phyloP scores from a whole-genome alignment of 1,139 yeast genomes.

The Geotrichum klebahnii region DNA sequence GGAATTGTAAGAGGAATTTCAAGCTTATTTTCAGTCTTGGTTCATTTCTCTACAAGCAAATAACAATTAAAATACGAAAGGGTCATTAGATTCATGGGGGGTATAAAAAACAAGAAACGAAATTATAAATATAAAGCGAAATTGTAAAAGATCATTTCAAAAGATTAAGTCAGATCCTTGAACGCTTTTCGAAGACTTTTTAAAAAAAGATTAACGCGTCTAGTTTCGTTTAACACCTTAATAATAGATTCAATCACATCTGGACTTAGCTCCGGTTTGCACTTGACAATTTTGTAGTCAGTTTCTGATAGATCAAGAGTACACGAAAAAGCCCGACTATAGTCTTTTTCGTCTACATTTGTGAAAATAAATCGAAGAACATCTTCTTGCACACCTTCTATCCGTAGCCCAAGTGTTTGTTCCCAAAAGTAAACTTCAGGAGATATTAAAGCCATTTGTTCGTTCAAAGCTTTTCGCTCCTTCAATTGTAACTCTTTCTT shows the following conservation, averaged over 20 bases:
- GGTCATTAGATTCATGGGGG: not conserved
- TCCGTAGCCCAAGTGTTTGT: conserved; percentile 32
- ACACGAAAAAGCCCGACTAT: conserved; percentile 30
- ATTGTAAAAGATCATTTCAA: not conserved
- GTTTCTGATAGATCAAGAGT: conserved; percentile 31
- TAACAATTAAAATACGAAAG: no score
- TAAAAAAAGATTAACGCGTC: conserved; percentile 28
- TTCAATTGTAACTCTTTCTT: conserved; percentile 21
- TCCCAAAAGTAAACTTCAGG: conserved; percentile 37
- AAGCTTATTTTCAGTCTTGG: no score
- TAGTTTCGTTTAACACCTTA: conserved; percentile 25
- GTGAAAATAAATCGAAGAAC: conserved; percentile 33
- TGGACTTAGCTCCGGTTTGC: conserved; percentile 24
- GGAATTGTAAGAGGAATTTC: no score
- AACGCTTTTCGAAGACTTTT: conserved; percentile 25
- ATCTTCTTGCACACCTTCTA: conserved; percentile 34
- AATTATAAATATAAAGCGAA: not conserved
- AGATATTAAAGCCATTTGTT: conserved; percentile 30
- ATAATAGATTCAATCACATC: conserved; percentile 23
- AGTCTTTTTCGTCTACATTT: conserved; percentile 30
- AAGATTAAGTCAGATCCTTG: conserved; percentile 10
- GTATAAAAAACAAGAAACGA: no score
- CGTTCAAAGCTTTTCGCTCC: conserved; percentile 23
- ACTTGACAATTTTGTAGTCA: conserved; percentile 29
- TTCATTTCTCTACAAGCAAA: no score